phyloP scores from a whole-genome alignment of 2,329 filamentous ascomycete genomes.

The Aureobasidium sp. region DNA sequence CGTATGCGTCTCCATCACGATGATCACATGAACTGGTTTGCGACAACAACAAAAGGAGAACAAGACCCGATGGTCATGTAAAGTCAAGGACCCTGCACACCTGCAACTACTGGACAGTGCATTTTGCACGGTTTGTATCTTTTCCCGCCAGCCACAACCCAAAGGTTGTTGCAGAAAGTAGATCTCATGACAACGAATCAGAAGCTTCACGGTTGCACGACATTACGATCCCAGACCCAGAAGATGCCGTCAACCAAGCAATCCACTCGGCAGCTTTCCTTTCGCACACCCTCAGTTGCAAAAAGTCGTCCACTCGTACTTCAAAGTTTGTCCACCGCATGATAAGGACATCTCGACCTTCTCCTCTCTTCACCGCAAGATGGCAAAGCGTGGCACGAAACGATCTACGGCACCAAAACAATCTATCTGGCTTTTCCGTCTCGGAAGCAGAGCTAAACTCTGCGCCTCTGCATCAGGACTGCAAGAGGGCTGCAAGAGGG shows the following conservation, averaged over 20 bases:
- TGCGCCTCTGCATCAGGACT: neutral
- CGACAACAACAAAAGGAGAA: neutral
- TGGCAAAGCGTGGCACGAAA: neutral
- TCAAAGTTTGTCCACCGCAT: neutral
- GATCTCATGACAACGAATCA: constrained; percentile 13
- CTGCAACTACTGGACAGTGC: constrained; percentile 1
- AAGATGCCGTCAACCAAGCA: neutral
- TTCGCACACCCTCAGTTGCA: neutral
- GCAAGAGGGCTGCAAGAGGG: neutral
- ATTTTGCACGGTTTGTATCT: neutral
- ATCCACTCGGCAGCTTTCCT: neutral
- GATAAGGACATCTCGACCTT: neutral
- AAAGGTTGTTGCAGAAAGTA: neutral
- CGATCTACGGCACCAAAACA: neutral
- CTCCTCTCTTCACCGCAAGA: neutral
- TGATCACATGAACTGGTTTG: neutral
- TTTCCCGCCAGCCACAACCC: neutral
- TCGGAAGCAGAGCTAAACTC: neutral
- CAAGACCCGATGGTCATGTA: neutral
- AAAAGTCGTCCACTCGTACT: neutral
- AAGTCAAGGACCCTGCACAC: constrained; percentile 1
- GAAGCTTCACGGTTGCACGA: constrained; percentile 3
- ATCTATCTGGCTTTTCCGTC: constrained; percentile 3
- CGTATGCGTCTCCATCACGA: neutral
- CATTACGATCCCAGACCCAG: neutral